Evolutionary conservation across 305 asterid species (phyloP), one percentile per base, ranked within the genome.

Genomic region (Fraxinus xanthoxyloides): DNA sequence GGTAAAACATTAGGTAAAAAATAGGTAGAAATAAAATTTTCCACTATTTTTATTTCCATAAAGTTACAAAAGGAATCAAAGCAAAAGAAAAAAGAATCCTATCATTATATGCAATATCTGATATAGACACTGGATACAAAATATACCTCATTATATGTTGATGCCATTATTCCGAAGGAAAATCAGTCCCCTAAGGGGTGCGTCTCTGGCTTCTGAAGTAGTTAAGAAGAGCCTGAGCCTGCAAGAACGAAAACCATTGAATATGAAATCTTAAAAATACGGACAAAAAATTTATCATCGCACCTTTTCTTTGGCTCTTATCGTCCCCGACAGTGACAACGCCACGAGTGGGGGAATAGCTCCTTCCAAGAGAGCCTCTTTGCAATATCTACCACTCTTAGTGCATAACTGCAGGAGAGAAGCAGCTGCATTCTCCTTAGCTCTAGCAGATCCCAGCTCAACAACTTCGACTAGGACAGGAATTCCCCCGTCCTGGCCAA

Each of bases 361-460:
- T 8, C 98, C 98, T 88, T 91, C 97, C 88, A 86, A 93, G 78
- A 95, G 94, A 84, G 91, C 96, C 87, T 84, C 88, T 79, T 83
- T 92, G 90, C 96, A 94, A 86, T 84, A 89, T 87, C 97, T 87
- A 84, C 85, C 85, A 84, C 96, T 91, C 77, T 88, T 92, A 19
- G 90, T 89, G 87, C 98, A 93, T 31, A 95, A 83, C 87, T 93
- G 98, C 80, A 93, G 88, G 54, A 95, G 94, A 78, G 97, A 96
- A 72, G 98, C 98, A 35, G 97, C 98, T 72, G 98, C 98, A 87
- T 95, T 95, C 85, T 95, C 98, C 85, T 95, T 95, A 24, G 95
- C 94, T 88, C 98, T 88, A 24, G 91, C 95, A 17, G 98, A 93
- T 17, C 98, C 98, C 69, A 95, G 88, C 88, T 95, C 98, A 75